Evolutionary conservation across 371 early-diverging fungal species (phyloP).

Genomic region (Dinochytrium kinnereticum): DNA sequence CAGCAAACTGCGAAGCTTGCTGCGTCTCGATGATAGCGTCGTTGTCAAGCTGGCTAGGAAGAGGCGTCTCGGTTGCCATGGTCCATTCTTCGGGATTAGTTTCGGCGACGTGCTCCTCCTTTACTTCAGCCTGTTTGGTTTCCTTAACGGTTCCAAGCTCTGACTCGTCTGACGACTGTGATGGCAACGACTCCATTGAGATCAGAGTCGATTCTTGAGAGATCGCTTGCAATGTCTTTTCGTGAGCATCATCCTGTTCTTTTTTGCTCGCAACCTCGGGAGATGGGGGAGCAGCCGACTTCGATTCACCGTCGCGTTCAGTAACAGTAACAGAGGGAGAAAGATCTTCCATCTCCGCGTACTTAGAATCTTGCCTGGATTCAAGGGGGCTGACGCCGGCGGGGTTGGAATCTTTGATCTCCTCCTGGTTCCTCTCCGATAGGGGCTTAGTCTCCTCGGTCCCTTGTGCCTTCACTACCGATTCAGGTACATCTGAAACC

Average conservation of each 20-base stretch:
- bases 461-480: too few species aligned
- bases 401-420: too few species aligned
- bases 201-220: background rate
- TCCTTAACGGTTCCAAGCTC: too few species aligned
- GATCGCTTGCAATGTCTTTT: background rate
- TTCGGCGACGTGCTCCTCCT: background rate
- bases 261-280: background rate
- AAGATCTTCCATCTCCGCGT: background rate
- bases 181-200: background rate
- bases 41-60: background rate
- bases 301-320: background rate
- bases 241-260: background rate
- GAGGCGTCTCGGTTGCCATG: background rate
- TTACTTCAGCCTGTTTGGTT: too few species aligned
- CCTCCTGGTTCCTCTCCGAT: too few species aligned
- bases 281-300: too few species aligned
- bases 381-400: too few species aligned
- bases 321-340: background rate
- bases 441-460: too few species aligned
- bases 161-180: too few species aligned
- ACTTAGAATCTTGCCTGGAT: background rate
- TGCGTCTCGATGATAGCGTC: background rate
- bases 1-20: constrained; percentile 7
- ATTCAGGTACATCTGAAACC: too few species aligned
- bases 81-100: too few species aligned